Evolutionary conservation across 148 eudicot genomes (phyloP), one percentile per base, ranked within the genome.

Genomic region (Tetragonia tetragonoides): DNA sequence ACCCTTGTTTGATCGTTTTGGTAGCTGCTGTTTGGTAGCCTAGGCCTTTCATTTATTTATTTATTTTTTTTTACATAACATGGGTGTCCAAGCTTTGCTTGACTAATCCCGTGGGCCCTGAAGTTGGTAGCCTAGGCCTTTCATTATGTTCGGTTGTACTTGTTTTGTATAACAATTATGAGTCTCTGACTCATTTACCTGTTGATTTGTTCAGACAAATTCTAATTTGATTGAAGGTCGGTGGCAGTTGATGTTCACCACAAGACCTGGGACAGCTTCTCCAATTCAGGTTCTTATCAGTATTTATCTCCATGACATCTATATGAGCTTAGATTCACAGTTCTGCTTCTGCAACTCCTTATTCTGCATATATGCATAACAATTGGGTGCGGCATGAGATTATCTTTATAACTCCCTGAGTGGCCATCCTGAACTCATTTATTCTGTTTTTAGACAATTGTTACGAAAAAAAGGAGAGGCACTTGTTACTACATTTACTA

Each of bases 251-350:
- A 90, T 90, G 91, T 95, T 91, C 78, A 95, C 99, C 5, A 95
- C 99, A 69, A 89, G 99, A 83, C 99, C 99, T 46, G 89, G 91
- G 86, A 87, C 93, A 72, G 95, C 99, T 57, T 95, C 99, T 46
- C 97, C 92, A 2, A 95, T 95, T 83, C 99, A 95, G 95, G 99
- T 95, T 77, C 39, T 7, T 42, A 67, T 42, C 24, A 7, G 14
- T 56, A 15, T 37, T 79, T 21, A 75, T 40, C 47, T 42, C 54
- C 37, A 46, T 49, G 63, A 56, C 44, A 23, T 56, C 11, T 34
- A 63, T 34, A 63, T n/a, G 54, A 20, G 44, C 66, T 71, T 53
- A 3, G 17, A 18, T 53, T 42, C 17, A 16, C 49, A 39, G 28
- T 73, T 73, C 17, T 57, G 66, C 28, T 73, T 73, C 17, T 57